A percentile compares a stretch with the other conserved stretches of the same genome.
These are phyloP conservation scores for Neurospora cerealis DNA, from an alignment of 495 filamentous ascomycete genomes.

Conservation along the genomic window DNA sequence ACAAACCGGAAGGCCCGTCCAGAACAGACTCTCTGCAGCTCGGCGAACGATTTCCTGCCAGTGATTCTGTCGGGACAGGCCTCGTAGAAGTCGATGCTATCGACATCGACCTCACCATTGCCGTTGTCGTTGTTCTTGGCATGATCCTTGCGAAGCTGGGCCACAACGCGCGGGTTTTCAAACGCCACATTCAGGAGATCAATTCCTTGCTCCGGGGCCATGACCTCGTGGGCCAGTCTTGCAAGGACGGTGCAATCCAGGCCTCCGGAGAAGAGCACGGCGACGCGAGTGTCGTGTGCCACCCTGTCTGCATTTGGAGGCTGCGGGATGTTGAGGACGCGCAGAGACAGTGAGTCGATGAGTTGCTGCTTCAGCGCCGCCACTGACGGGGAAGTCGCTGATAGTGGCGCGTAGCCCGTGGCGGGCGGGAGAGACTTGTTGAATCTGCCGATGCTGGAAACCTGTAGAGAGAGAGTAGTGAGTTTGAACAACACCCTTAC, in stretches of 20 bases:
- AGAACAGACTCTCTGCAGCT: slow-evolving; percentile 64
- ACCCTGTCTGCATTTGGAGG: slow-evolving; percentile 30
- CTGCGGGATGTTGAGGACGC: slow-evolving; percentile 58
- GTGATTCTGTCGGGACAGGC: slow-evolving; percentile 85
- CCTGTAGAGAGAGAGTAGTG: slow-evolving; percentile 33
- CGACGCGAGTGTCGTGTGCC: slow-evolving; percentile 41
- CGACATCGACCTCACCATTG: neutral
- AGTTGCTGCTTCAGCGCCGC: slow-evolving; percentile 47
- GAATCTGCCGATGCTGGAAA: slow-evolving; percentile 51
- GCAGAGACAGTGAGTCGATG: slow-evolving; percentile 50
- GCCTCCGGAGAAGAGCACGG: slow-evolving; percentile 88
- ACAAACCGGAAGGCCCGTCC: slow-evolving; percentile 71
- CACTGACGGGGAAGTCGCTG: slow-evolving; percentile 42
- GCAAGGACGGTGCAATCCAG: slow-evolving; percentile 89
- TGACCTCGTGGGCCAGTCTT: slow-evolving; percentile 66
- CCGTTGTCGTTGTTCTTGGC: neutral
- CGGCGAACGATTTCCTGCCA: slow-evolving; percentile 62
- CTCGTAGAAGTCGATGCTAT: slow-evolving; percentile 48
- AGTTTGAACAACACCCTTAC: slow-evolving; percentile 18
- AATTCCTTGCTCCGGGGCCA: slow-evolving; percentile 57
- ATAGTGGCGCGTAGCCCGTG: slow-evolving; percentile 27
- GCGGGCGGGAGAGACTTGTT: slow-evolving; percentile 42
- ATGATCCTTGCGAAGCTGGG: slow-evolving; percentile 14
- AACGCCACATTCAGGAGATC: slow-evolving; percentile 96
- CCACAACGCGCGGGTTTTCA: slow-evolving; percentile 73